A percentile compares a stretch with the other conserved stretches of the same genome.
Evolutionary conservation across 1,284 basidiomycete genomes (phyloP).

Genomic region (Grifola frondosa): DNA sequence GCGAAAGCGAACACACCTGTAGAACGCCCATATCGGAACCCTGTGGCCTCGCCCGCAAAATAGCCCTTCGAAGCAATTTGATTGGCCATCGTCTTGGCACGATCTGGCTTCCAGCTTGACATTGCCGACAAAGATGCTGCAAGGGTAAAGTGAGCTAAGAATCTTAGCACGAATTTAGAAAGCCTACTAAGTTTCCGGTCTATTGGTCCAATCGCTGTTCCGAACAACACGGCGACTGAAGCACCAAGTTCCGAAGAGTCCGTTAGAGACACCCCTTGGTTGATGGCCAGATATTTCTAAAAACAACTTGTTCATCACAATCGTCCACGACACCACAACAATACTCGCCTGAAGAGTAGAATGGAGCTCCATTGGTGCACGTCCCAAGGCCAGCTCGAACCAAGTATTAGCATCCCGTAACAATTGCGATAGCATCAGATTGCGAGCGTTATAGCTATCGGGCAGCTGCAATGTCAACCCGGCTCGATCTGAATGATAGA

Average conservation of each 20-base stretch:
- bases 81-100: constrained; percentile 73
- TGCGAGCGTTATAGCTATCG: constrained; percentile 86
- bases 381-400: constrained; percentile 82
- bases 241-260: constrained; percentile 87
- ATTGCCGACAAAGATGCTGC: constrained; percentile 62
- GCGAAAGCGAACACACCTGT: constrained; percentile 40
- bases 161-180: background rate
- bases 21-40: constrained; percentile 61
- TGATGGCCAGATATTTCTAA: constrained; percentile 81
- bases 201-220: constrained; percentile 75
- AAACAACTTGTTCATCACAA: too few relatives aligned
- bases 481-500: constrained; percentile 78
- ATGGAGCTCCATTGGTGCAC: constrained; percentile 91
- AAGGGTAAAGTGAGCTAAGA: background rate
- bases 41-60: constrained; percentile 84
- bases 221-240: constrained; percentile 83
- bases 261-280: constrained; percentile 63
- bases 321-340: background rate
- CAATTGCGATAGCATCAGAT: constrained; percentile 79
- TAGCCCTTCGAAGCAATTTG: constrained; percentile 86
- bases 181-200: constrained; percentile 74
- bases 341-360: constrained; percentile 79
- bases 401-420: constrained; percentile 76
- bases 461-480: constrained; percentile 79
- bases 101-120: constrained; percentile 67